These are phyloP conservation scores for Lactarius pseudohatsudake DNA, from an alignment of 768 basidiomycete genomes.

Conservation along the genomic window DNA sequence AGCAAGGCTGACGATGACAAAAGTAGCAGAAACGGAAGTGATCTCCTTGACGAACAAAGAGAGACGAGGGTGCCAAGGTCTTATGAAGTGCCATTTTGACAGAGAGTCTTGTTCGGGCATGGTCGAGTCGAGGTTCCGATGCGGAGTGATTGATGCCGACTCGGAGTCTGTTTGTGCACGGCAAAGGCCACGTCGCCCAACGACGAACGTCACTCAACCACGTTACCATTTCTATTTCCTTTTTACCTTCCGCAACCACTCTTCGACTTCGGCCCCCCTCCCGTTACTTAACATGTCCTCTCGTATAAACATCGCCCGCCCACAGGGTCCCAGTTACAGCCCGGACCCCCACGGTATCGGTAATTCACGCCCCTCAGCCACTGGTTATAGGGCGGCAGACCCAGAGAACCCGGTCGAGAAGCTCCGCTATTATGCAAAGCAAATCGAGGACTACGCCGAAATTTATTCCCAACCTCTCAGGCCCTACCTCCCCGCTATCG, in stretches of 20 bases:
- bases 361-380: slow-evolving; percentile 59
- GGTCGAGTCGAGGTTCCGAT: not conserved
- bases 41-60: slow-evolving; percentile 73
- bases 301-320: slow-evolving; percentile 80
- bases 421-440: slow-evolving; percentile 64
- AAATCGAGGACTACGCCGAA: slow-evolving; percentile 90
- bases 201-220: slow-evolving; percentile 2
- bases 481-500: slow-evolving; percentile 92
- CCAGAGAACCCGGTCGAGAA: slow-evolving; percentile 83
- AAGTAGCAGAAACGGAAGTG: slow-evolving; percentile 82
- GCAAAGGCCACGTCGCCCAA: slow-evolving; percentile 13
- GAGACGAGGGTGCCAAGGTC: slow-evolving; percentile 75
- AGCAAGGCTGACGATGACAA: slow-evolving; percentile 47
- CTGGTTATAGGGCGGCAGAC: slow-evolving; percentile 76
- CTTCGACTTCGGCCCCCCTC: not conserved
- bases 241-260: not conserved
- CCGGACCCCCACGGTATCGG: slow-evolving; percentile 79
- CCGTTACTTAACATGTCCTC: slow-evolving; percentile 57
- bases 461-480: slow-evolving; percentile 90
- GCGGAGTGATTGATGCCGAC: not conserved
- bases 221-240: slow-evolving; percentile 1
- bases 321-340: slow-evolving; percentile 51
- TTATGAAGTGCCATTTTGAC: slow-evolving; percentile 63
- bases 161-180: not conserved
- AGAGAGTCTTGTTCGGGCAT: slow-evolving; percentile 1